Evolutionary conservation across 2,329 filamentous ascomycete species (phyloP).

Genomic region (Herpotrichia juniperi): DNA sequence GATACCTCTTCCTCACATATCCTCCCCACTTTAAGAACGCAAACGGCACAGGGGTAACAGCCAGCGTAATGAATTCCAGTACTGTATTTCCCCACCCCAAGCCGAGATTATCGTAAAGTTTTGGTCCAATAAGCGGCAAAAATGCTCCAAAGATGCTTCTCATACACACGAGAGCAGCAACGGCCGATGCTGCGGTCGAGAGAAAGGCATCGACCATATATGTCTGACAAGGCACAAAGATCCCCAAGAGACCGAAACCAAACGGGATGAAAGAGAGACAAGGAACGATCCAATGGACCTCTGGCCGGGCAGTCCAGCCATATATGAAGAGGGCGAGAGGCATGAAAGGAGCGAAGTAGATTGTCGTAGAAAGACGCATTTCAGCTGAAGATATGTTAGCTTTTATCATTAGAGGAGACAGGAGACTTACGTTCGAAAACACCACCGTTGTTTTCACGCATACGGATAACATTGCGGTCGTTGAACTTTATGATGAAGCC

Average conservation of each 20-base stretch:
- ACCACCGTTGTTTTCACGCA: constrained; percentile 20
- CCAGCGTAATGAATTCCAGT: constrained; percentile 64
- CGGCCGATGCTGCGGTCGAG: constrained; percentile 38
- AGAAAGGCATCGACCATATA: constrained; percentile 42
- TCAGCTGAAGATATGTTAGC: constrained; percentile 17
- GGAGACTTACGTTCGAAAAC: constrained; percentile 22
- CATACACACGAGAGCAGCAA: constrained; percentile 34
- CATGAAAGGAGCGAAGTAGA: constrained; percentile 52
- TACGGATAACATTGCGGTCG: constrained; percentile 18
- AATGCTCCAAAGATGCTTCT: constrained; percentile 17
- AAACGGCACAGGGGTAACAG: constrained; percentile 47
- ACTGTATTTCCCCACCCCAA: constrained; percentile 46
- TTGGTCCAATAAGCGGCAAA: constrained; percentile 20
- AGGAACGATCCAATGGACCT: constrained; percentile 60
- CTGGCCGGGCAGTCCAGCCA: constrained; percentile 58
- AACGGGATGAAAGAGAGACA: constrained; percentile 25
- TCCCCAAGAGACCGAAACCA: constrained; percentile 23
- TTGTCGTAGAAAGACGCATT: constrained; percentile 51
- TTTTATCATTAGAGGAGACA: not conserved
- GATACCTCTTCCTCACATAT: constrained; percentile 41
- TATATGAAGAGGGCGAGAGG: constrained; percentile 50
- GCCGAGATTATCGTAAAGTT: constrained; percentile 17
- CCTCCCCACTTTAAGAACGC: constrained; percentile 51
- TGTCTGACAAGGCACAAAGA: constrained; percentile 29
- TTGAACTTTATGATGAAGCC: constrained; percentile 20